phyloP scores from a whole-genome alignment of 345 rosid genomes.

The Euphorbia tirucalli region DNA sequence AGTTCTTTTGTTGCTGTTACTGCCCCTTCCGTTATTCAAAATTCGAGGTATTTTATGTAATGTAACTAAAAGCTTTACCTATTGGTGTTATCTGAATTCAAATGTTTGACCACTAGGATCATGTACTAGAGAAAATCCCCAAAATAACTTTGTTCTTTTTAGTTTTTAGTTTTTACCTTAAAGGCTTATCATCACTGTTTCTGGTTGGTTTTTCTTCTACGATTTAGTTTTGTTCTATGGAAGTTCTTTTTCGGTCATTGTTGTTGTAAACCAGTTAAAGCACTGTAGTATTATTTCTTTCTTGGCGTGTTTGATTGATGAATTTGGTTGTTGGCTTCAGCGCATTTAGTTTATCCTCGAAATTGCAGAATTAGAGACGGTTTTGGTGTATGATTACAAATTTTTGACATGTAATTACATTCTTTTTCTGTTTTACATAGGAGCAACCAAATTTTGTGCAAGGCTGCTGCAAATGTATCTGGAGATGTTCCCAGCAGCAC shows the following conservation, averaged over 20 bases:
- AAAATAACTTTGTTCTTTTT: neutral
- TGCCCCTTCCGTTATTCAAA: conserved; percentile 20
- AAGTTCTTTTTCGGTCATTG: neutral
- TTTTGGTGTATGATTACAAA: neutral
- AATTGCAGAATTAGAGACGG: neutral
- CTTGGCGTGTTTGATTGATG: neutral
- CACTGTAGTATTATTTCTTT: neutral
- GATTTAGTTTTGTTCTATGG: no score
- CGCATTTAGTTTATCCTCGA: neutral
- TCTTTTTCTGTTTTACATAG: conserved; percentile 29
- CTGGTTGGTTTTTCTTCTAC: neutral
- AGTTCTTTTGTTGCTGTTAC: conserved; percentile 40
- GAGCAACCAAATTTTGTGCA: conserved; percentile 43
- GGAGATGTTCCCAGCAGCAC: conserved; percentile 55
- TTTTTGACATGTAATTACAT: conserved; percentile 3
- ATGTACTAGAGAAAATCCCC: neutral
- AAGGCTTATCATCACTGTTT: neutral
- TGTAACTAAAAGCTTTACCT: conserved; percentile 16
- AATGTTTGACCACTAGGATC: neutral
- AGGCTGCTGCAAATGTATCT: conserved; percentile 58
- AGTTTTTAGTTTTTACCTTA: neutral
- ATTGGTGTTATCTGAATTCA: neutral
- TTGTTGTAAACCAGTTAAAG: no score
- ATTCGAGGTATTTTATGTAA: conserved; percentile 51
- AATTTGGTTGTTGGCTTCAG: neutral